Conservation (phyloP, 2,329 filamentous ascomycete genomes). For the Cryphonectria parasitica region DNA sequence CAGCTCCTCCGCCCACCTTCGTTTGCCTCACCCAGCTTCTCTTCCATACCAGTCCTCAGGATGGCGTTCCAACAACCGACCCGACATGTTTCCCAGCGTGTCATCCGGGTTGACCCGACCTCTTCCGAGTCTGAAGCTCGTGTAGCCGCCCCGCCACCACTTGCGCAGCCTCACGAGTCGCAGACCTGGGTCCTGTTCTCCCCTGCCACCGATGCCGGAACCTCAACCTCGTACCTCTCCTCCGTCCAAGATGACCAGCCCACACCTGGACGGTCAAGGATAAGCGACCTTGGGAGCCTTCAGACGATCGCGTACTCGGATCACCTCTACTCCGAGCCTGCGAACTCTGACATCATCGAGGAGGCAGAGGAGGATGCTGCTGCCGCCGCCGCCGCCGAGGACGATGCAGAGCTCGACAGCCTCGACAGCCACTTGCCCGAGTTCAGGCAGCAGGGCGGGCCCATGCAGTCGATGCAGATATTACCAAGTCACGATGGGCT, state of each 20-base stretch:
- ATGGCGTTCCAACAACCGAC: constrained; percentile 68
- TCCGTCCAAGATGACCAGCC: constrained; percentile 68
- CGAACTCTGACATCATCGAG: constrained; percentile 43
- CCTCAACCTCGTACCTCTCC: constrained; percentile 69
- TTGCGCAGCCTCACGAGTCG: constrained; percentile 61
- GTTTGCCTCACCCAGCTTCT: background rate
- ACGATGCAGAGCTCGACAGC: constrained; percentile 85
- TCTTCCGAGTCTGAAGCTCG: constrained; percentile 43
- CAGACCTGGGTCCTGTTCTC: constrained; percentile 98
- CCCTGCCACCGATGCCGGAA: constrained; percentile 63
- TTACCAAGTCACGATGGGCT: constrained; percentile 93
- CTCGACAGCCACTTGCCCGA: constrained; percentile 90
- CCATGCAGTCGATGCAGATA: constrained; percentile 63
- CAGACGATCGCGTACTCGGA: constrained; percentile 69
- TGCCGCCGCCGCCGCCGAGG: constrained; percentile 51
- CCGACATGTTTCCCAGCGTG: constrained; percentile 55
- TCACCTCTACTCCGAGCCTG: constrained; percentile 26
- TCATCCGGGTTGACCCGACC: constrained; percentile 45
- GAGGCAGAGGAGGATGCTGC: constrained; percentile 21
- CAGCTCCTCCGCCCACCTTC: background rate
- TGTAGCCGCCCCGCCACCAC: constrained; percentile 33
- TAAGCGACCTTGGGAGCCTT: constrained; percentile 81
- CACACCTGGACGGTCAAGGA: constrained; percentile 69
- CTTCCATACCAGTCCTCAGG: constrained; percentile 2
- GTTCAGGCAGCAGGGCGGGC: constrained; percentile 58